Conservation (phyloP, 179 eudicot genomes). For the Beta corolliflora region DNA sequence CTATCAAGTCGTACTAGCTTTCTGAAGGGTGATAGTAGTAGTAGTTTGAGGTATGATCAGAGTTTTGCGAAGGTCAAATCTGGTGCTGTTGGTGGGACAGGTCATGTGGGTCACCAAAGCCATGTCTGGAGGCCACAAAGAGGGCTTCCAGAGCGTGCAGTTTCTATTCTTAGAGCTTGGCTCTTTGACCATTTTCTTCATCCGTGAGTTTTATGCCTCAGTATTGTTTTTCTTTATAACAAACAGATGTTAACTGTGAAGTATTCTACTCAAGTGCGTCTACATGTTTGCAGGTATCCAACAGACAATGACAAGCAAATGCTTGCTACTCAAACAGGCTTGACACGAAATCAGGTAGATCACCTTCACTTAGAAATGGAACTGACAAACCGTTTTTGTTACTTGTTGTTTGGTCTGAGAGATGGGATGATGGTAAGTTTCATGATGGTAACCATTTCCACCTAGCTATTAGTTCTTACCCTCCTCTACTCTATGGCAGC, state of each 20-base stretch:
- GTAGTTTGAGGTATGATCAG: conserved; percentile 24
- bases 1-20: conserved; percentile 25
- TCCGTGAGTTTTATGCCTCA: conserved; percentile 49
- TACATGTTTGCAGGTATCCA: conserved; percentile 52
- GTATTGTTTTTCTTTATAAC: background rate
- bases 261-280: background rate
- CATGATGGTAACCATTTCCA: too few species aligned
- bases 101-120: conserved; percentile 36
- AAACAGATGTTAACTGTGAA: background rate
- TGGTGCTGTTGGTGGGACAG: conserved; percentile 12
- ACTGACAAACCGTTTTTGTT: too few species aligned
- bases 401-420: too few species aligned
- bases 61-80: conserved; percentile 18
- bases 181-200: conserved; percentile 85
- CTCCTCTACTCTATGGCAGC: too few species aligned
- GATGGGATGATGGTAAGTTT: too few species aligned
- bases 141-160: conserved; percentile 79
- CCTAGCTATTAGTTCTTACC: too few species aligned
- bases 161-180: conserved; percentile 74
- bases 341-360: conserved; percentile 70
- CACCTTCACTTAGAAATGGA: background rate
- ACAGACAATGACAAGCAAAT: conserved; percentile 74
- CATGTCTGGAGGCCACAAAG: conserved; percentile 83
- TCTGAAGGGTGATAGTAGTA: conserved; percentile 17
- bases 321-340: conserved; percentile 74